phyloP scores from a whole-genome alignment of 192 early-diverging fungal species.

The Mortierella alpina region DNA sequence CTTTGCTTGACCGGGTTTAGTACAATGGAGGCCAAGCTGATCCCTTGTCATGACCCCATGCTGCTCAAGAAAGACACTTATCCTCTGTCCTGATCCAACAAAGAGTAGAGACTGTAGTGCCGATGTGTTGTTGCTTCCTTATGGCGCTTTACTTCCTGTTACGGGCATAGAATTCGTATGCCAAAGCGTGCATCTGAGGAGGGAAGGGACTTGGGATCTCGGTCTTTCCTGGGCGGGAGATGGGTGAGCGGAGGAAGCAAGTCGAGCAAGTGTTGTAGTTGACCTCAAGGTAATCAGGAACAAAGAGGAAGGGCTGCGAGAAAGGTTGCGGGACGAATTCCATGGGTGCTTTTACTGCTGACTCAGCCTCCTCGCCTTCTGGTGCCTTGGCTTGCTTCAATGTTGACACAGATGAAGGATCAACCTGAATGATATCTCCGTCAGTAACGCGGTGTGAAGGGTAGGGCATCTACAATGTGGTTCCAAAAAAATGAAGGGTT shows the following conservation, averaged over 20 bases:
- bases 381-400: constrained; percentile 61
- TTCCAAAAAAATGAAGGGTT: not conserved
- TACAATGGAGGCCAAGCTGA: too few relatives aligned
- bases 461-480: constrained; percentile 64
- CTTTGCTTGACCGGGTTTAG: too few relatives aligned
- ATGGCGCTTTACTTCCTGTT: constrained; percentile 50
- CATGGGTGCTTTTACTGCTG: constrained; percentile 40
- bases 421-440: constrained; percentile 89
- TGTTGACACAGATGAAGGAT: constrained; percentile 76
- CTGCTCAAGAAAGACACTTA: too few relatives aligned
- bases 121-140: not conserved
- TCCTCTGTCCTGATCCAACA: too few relatives aligned
- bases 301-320: constrained; percentile 94
- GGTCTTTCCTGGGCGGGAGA: constrained; percentile 83
- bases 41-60: too few relatives aligned
- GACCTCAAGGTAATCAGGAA: constrained; percentile 97
- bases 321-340: constrained; percentile 77
- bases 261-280: constrained; percentile 93
- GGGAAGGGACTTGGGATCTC: constrained; percentile 97
- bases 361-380: constrained; percentile 21
- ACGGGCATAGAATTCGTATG: constrained; percentile 91
- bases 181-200: constrained; percentile 89
- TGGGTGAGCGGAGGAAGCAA: constrained; percentile 88
- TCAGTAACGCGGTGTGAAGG: constrained; percentile 85
- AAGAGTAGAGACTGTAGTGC: too few relatives aligned